A percentile compares a stretch with the other conserved stretches of the same genome.
Conservation (phyloP, 768 basidiomycete species). For the Boletus coccyginus region DNA sequence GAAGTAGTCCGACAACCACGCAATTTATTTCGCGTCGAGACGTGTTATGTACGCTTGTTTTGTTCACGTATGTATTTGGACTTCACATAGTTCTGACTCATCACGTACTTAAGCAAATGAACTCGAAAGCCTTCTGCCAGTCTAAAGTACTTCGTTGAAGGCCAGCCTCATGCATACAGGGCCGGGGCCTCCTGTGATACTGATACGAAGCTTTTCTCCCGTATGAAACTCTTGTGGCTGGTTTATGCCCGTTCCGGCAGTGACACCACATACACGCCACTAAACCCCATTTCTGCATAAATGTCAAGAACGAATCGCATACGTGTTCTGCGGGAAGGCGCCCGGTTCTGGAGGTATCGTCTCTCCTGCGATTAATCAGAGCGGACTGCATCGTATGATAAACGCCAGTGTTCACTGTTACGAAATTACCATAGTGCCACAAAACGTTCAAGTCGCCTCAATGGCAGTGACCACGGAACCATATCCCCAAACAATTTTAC, state of each 20-base stretch:
- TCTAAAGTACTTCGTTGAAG: too few relatives aligned
- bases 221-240: background rate
- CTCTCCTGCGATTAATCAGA: background rate
- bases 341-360: background rate
- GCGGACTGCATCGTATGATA: background rate
- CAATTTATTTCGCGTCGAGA: conserved; percentile 18
- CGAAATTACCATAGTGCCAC: background rate
- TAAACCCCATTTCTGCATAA: background rate
- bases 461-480: background rate
- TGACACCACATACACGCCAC: too few relatives aligned
- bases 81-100: background rate
- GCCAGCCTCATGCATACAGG: too few relatives aligned
- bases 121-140: too few relatives aligned
- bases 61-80: conserved; percentile 1
- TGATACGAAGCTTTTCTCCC: background rate
- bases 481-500: background rate
- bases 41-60: conserved; percentile 33
- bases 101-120: too few relatives aligned
- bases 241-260: too few relatives aligned
- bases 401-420: background rate
- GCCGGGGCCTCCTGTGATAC: too few relatives aligned
- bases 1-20: background rate
- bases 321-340: too few relatives aligned
- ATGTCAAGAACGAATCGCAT: background rate
- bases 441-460: background rate